Evolutionary conservation across 805 yeast genomes (phyloP), one percentile per base, ranked within the genome.

Genomic region (Candida germanica): DNA sequence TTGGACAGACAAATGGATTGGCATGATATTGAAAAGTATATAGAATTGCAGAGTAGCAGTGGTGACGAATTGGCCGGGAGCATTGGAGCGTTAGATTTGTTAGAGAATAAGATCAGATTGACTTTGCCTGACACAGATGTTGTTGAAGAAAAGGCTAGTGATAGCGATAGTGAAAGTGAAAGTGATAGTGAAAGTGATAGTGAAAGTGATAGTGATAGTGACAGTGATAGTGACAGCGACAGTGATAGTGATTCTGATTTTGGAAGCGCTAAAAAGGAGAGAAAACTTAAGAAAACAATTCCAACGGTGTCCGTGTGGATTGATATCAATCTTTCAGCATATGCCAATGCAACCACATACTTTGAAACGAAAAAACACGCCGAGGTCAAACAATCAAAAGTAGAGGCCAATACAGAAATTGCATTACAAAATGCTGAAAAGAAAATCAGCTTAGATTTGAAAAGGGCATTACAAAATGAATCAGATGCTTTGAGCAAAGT

Each of bases 1-100:
- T 43, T 88, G 4, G 80, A 82, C 38, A 93, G 86, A 52, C 89
- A 86, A 44, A 86, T 87, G 87, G 97, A 91, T 55, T 91, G 98
- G 98, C 75, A 76, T 28, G 83, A 87, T 42, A 89, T 89, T 43
- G 96, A 84, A 53, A 78, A 80, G 43, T 60, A 83, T 39, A 80
- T 91, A 34, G 63, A 72, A 31, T 69, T 79, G 33, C 95, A 91
- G 51, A 80, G 86, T 48, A 58, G 65, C 1, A 74, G 80, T 47
- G 80, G 82, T 1, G 85, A 81, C 48, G 58, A 63, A 4, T 65
- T 80, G 38, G 96, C 96, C 0, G 60, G 65, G 24, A 49, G 68
- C 39, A 83, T 89, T 36, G 66, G 70, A 31, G 93, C 95, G 0
- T 66, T 91, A 54, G 79, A 86, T 38, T 66, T 91, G 50, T 68